Evolutionary conservation across 78 protist species (phyloP).

Genomic region (Monosiga brevicollis): DNA sequence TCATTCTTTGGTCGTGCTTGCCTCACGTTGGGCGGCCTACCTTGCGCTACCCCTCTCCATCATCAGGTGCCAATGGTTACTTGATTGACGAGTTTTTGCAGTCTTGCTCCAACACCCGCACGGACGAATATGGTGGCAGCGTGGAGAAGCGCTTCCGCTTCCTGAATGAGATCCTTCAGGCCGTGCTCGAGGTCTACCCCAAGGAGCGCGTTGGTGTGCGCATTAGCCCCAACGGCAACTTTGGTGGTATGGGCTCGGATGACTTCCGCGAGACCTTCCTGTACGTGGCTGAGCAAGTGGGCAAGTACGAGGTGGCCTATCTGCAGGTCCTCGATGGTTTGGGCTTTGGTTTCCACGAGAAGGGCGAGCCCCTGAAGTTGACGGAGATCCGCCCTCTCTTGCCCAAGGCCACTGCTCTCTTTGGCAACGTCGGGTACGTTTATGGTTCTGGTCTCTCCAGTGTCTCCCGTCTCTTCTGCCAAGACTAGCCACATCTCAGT

Average conservation of each 20-base stretch:
- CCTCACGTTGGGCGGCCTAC: too few species aligned
- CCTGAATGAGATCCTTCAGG: slow-evolving; percentile 29
- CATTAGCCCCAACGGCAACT: neutral
- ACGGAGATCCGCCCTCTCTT: neutral
- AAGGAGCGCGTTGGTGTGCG: slow-evolving; percentile 3
- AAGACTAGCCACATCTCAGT: too few species aligned
- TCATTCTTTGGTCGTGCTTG: too few species aligned
- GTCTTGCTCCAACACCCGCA: slow-evolving; percentile 51
- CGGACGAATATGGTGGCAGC: slow-evolving; percentile 78
- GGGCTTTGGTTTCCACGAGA: neutral
- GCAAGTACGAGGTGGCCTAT: slow-evolving; percentile 2
- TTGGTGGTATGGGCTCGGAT: neutral
- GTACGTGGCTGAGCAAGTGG: neutral
- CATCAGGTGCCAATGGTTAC: slow-evolving; percentile 85
- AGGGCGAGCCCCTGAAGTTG: neutral
- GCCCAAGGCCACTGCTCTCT: neutral
- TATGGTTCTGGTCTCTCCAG: too few species aligned
- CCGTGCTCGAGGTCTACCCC: slow-evolving; percentile 6
- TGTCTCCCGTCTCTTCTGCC: too few species aligned
- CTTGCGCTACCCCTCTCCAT: too few species aligned
- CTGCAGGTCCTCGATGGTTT: neutral
- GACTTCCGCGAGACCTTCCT: neutral
- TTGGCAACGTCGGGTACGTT: neutral
- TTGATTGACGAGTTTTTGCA: slow-evolving; percentile 57
- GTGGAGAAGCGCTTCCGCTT: slow-evolving; percentile 56